These are phyloP conservation scores for Monoraphidium neglectum DNA, from an alignment of 139 green algal species.

Conservation along the genomic window DNA sequence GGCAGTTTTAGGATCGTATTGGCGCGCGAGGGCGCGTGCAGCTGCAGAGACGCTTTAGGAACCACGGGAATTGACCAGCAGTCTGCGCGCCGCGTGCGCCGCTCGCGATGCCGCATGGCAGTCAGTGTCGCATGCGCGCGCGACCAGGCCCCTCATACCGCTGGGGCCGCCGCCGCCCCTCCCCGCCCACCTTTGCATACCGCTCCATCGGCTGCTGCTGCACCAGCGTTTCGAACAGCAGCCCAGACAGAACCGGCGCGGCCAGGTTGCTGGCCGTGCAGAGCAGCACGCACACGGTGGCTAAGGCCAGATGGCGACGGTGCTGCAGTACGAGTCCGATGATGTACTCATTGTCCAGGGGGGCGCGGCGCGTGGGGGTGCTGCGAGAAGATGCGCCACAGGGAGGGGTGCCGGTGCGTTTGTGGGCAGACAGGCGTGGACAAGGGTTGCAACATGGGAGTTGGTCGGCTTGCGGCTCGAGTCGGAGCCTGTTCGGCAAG, in stretches of 20 bases:
- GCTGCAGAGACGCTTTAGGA: too few relatives aligned
- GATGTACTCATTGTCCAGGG: slow-evolving; percentile 71
- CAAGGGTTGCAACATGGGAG: too few relatives aligned
- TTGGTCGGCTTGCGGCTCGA: too few relatives aligned
- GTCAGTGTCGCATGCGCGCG: neutral
- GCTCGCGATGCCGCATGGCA: too few relatives aligned
- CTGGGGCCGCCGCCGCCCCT: neutral
- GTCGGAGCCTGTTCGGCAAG: too few relatives aligned
- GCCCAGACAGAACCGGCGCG: slow-evolving; percentile 78
- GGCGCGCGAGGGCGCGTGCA: too few relatives aligned
- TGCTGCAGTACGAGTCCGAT: slow-evolving; percentile 64
- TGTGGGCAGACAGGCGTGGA: too few relatives aligned
- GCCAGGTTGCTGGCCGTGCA: slow-evolving; percentile 84
- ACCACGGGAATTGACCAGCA: too few relatives aligned
- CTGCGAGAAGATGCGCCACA: neutral
- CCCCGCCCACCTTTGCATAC: slow-evolving; percentile 47
- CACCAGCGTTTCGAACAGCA: slow-evolving; percentile 84
- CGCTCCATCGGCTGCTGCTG: slow-evolving; percentile 57
- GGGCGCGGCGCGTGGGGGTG: slow-evolving; percentile 15
- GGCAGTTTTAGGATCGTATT: too few relatives aligned
- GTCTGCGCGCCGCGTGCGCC: too few relatives aligned
- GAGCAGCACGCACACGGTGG: slow-evolving; percentile 53
- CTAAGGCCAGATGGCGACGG: slow-evolving; percentile 50
- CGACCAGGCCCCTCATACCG: too few relatives aligned
- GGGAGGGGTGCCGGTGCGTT: too few relatives aligned